Evolutionary conservation across 2,329 filamentous ascomycete genomes (phyloP), one percentile per base, ranked within the genome.

Genomic region (Colletotrichum sp.): DNA sequence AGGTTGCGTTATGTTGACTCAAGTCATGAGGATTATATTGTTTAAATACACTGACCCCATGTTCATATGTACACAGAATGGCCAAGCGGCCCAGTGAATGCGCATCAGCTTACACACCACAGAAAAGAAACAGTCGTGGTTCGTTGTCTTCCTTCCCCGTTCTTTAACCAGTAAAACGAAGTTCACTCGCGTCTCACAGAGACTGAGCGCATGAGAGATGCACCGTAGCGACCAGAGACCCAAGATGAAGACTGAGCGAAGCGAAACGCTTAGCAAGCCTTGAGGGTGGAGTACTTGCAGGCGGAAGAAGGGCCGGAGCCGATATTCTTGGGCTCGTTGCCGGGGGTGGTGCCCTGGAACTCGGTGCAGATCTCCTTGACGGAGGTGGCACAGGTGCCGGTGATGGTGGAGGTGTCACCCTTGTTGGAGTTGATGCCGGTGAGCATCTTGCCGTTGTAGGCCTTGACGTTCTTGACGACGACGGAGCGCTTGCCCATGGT

Each of bases 401-500:
- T 74, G 76, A 78, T 78, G 71, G 74, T 74, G 64, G 76, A 48
- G 70, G 66, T 68, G 67, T 78, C 76, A 16, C 76, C 76, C 70
- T 74, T 74, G 76, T 78, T 78, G 67, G 74, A 77, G 76, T 78
- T 78, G 76, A 78, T 77, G 64, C 76, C 76, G 64, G 70, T 70
- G 73, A 77, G 74, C 66, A 77, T 69, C 69, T 77, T 76, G 69
- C 76, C 76, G 73, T 77, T 77, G 76, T 63, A 76, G 74, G 76
- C 74, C 71, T 75, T 78, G 67, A 78, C 76, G 67, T 78, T 78
- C 76, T 77, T 77, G 64, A 78, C 32, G 32, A 78, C 67, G 60
- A 78, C 76, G 74, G 61, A n/a, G 67, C 76, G 74, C 67, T 64
- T 64, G 71, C 76, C 76, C 74, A 76, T 76, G 26, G 32, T 74